Evolutionary conservation across 768 basidiomycete genomes (phyloP), one percentile per base, ranked within the genome.

Genomic region (Tricholoma flavovirens): DNA sequence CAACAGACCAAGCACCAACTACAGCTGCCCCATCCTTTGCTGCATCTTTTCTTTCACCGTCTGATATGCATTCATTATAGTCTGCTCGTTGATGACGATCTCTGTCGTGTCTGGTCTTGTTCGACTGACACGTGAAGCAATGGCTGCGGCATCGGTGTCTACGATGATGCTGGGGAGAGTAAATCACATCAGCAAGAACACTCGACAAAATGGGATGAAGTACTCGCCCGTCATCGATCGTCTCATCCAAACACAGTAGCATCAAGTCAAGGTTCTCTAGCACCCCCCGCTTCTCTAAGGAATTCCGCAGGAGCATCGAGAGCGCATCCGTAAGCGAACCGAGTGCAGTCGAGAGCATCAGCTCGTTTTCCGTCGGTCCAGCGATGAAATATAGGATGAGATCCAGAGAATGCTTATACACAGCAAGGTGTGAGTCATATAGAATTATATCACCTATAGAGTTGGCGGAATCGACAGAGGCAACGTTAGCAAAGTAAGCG

Each of bases 61-160:
- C 76, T 90, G 85, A 76, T 95, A 97, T 29, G 95, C 95, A 66
- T 77, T 94, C 81, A 96, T 80, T 57, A 97, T 79, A 8, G 93
- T 95, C 74, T 97, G 94, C 74, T 99, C 97, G 77, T 99, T 98
- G 78, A 99, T 96, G 59, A 95, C 88, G 60, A 99, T 97, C 63
- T 98, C 95, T 35, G 88, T 89, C 51, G 95, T 87, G 70, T 98
- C 97, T 14, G 96, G 87, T 60, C 85, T 87, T 42, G 97, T 92
- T 60, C 94, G 76, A 64, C 90, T 95, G 52, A 98, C 97, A 53
- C 97, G 77, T 30, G 93, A 92, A 0, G 94, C 93, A 67, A 98
- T 97, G n/a, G 95, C 89, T 0, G 92, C 83, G 2, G 95, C 79
- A 69, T 99, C 97, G 0, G 96, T 98, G 72, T 98, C 96, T 17